Base-by-base conservation (phyloP, 2,329 filamentous ascomycete genomes). In the Colletotrichum sublineola region DNA sequence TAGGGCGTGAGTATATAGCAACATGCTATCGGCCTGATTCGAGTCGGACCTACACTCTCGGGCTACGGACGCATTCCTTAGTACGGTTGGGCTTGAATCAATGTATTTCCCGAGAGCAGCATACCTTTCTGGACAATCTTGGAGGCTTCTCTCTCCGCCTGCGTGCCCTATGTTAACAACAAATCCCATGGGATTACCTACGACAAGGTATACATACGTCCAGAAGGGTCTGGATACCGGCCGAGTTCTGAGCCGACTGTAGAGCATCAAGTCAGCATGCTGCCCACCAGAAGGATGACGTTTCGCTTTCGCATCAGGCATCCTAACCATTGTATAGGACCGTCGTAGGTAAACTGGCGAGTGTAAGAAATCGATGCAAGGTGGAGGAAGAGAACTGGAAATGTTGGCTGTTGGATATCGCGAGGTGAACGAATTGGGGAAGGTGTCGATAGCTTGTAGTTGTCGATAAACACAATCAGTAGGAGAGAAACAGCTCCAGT, bases 141-240 rank as follows among this genome's bases (percentile, higher is more conserved):
- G 86, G 97, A 96, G 74, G 96, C 96, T 84, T 98, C 96, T 84
- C 95, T 93, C 90, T 99, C 96, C 79, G 96, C 95, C 96, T 98
- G 77, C 77, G 67, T 68, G 74, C 60, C 70, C 62, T 29, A 48
- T 1, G 5, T 74, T 33, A 68, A 63, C 52, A 24, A 44, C 29
- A 56, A 42, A 5, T 50, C 31, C 18, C 18, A 52, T 18, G 14
- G n/a, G 9, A 2, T 44, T 29, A 46, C 29, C 29, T 40, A 18
- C 48, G 42, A 68, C 44, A 29, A 61, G 71, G 73, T 73, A 55
- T 73, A 81, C 93, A 80, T 93, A 99, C 96, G 86, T 98, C 96
- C 86, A 99, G 94, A 81, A 99, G 92, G 81, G 96, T 98, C 86
- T 98, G 96, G 82, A 99, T 99, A 84, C 96, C 96, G 80, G 94